Conservation (phyloP, 2,329 filamentous ascomycete genomes). For the Exophiala xenobiotica region DNA sequence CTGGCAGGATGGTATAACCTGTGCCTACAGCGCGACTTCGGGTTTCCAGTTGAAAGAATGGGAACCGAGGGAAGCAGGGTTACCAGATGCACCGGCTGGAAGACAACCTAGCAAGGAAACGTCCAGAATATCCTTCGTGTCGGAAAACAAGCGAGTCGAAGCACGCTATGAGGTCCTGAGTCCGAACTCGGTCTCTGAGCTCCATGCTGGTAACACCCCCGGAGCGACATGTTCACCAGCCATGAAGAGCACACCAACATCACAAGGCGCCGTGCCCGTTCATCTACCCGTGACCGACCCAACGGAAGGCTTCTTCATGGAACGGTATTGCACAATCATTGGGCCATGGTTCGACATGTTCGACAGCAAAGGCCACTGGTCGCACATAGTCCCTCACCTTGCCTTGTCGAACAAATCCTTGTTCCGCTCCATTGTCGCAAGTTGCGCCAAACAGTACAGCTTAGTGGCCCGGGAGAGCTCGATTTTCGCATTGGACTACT, state of each 20-base stretch:
- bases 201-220: not conserved
- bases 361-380: conserved; percentile 4
- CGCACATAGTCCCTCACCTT: conserved; percentile 3
- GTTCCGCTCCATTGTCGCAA: conserved; percentile 3
- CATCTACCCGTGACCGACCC: not conserved
- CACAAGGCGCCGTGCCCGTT: not conserved
- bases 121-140: not conserved
- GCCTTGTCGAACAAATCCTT: conserved; percentile 3
- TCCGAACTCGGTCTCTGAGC: not conserved
- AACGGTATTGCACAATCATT: conserved; percentile 6
- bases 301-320: conserved; percentile 6
- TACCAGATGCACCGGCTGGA: not conserved
- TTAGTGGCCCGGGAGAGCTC: conserved; percentile 6
- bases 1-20: conserved; percentile 6
- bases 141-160: conserved; percentile 3
- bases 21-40: not conserved
- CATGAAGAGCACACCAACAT: not conserved
- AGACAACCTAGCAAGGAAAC: not conserved
- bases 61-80: conserved; percentile 1
- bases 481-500: conserved; percentile 2
- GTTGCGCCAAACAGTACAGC: conserved; percentile 6
- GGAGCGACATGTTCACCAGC: not conserved
- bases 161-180: conserved; percentile 3
- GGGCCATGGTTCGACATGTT: conserved; percentile 11
- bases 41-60: not conserved